phyloP scores from a whole-genome alignment of 306 rosid species.

The Acacia crassicarpa region DNA sequence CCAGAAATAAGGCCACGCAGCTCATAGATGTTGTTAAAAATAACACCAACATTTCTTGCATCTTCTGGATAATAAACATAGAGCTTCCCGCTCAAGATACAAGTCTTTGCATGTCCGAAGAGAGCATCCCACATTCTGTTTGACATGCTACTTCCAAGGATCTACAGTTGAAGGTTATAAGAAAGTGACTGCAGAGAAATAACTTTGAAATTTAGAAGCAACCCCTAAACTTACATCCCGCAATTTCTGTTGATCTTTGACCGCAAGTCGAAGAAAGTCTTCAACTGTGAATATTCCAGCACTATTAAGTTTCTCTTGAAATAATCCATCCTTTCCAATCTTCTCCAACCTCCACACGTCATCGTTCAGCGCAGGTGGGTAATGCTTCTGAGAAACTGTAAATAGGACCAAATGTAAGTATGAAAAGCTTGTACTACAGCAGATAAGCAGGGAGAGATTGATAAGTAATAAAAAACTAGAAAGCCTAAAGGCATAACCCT shows the following conservation, averaged over 20 bases:
- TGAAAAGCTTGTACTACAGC: conserved; percentile 4
- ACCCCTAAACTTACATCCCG: conserved; percentile 66
- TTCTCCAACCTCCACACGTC: conserved; percentile 99
- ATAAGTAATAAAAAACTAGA: conserved; percentile 21
- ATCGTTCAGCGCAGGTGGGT: conserved; percentile 86
- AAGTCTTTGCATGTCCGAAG: conserved; percentile 94
- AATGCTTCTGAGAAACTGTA: conserved; percentile 97
- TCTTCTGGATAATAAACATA: conserved; percentile 92
- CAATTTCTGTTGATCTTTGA: conserved; percentile 71
- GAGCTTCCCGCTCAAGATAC: conserved; percentile 81
- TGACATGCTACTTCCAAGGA: conserved; percentile 99
- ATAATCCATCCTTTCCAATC: conserved; percentile 98
- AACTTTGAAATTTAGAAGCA: conserved; percentile 27
- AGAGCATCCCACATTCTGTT: conserved; percentile 99
- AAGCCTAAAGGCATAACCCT: conserved; percentile 39
- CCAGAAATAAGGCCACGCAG: conserved; percentile 81
- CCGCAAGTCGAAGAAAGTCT: conserved; percentile 88
- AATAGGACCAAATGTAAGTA: conserved; percentile 28
- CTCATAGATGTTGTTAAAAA: conserved; percentile 85
- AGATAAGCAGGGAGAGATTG: conserved; percentile 2
- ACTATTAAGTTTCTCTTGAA: conserved; percentile 78
- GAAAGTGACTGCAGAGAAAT: conserved; percentile 23
- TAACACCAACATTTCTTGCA: conserved; percentile 84
- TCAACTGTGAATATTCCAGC: conserved; percentile 62
- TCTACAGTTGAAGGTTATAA: conserved; percentile 56